Base-by-base conservation (phyloP, 164 flowering plant genomes). In the Brasenia schreberi region DNA sequence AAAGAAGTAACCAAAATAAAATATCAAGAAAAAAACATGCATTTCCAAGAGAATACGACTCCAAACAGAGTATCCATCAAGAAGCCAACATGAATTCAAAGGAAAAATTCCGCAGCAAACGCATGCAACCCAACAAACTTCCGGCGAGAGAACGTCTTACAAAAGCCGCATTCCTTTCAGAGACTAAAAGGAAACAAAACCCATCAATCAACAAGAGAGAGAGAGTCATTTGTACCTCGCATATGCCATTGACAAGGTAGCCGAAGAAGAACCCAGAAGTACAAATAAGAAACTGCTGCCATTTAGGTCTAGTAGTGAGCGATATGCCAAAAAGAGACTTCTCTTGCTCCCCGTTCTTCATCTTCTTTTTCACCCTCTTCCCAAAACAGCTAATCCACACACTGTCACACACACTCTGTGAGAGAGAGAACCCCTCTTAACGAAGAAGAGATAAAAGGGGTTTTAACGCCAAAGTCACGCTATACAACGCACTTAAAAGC, bases 211-310 rank as follows among this genome's bases (percentile, higher is more conserved):
- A 67, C 16, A 2, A 5, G 18, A 18, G 18, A 6, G 10, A 19
- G 64, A 59, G 42, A 10, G 43, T 42, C 1, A 56, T 5, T 49
- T 18, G 18, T 45, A 89, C 98, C 98, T 92, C 98, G 68, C 98
- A 92, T 69, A 92, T 61, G 69, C 96, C 98, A 81, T 93, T 93
- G 53, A 93, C 86, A 27, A 93, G 93, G 71, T 90, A 93, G 6
- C 98, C 98, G 67, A 93, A 93, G 87, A 93, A 92, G 74, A 89
- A 92, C 61, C 98, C 98, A 66, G 91, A 77, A 70, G 96, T 86
- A 69, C 98, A 92, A 39, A 92, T 76, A 59, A 92, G 76, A 58
- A 92, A 89, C 64, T 89, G 98, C 39, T 89, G 75, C 93, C 93
- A 92, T 23, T 23, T 76, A 43, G 98, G 93, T 70, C 82, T 77